Conservation (phyloP, 441 rosid genomes). For the Viola pubescens region DNA sequence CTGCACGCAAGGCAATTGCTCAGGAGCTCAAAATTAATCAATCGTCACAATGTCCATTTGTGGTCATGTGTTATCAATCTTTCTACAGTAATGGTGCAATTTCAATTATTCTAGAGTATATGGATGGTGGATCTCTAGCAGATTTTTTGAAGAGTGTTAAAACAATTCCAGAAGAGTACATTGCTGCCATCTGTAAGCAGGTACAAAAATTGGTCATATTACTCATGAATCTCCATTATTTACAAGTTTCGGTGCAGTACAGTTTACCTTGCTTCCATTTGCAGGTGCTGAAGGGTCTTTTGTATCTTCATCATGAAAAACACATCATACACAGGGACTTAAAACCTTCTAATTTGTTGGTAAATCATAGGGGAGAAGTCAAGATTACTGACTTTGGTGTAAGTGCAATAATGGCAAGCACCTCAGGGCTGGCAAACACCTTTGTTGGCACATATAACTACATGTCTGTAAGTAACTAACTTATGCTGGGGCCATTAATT, state of each 20-base stretch:
- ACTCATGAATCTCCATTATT: background rate
- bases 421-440: constrained; percentile 73
- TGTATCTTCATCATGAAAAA: constrained; percentile 82
- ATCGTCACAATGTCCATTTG: constrained; percentile 74
- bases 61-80: constrained; percentile 83
- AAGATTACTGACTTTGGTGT: constrained; percentile 98
- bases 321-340: constrained; percentile 91
- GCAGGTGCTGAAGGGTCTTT: constrained; percentile 80
- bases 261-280: constrained; percentile 9
- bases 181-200: constrained; percentile 85
- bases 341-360: constrained; percentile 87
- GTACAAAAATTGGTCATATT: constrained; percentile 20
- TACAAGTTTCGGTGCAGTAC: background rate
- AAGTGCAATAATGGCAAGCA: constrained; percentile 76
- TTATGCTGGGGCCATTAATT: constrained; percentile 6
- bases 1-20: constrained; percentile 61
- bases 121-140: constrained; percentile 96
- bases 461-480: constrained; percentile 75
- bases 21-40: constrained; percentile 85
- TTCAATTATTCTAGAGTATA: constrained; percentile 89
- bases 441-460: constrained; percentile 88
- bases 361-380: constrained; percentile 92
- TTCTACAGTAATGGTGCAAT: constrained; percentile 75
- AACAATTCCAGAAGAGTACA: constrained; percentile 66
- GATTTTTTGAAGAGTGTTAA: constrained; percentile 71